Percentiles rank a stretch among this genome's conserved stretches.
These are phyloP conservation scores for Colletotrichum navitas DNA, from an alignment of 2,329 filamentous ascomycete species.

Conservation along the genomic window DNA sequence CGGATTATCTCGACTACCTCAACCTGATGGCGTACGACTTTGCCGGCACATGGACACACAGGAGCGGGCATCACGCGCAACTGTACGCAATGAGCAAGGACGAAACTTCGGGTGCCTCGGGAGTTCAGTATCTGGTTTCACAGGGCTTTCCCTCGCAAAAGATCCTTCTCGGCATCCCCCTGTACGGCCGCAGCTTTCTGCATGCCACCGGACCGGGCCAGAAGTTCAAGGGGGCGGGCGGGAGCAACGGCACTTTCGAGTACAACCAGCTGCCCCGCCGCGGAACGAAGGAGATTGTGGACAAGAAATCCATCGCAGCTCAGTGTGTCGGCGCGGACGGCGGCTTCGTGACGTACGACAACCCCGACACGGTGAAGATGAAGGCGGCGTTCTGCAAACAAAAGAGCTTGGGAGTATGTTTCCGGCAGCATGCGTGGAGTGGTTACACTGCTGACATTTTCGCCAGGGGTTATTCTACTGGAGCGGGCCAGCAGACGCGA, in stretches of 20 bases:
- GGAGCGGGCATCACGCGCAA: constrained; percentile 81
- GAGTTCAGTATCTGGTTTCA: constrained; percentile 73
- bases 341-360: constrained; percentile 85
- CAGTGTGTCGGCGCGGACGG: constrained; percentile 80
- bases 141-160: constrained; percentile 77
- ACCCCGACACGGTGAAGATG: constrained; percentile 78
- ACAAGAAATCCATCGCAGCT: constrained; percentile 76
- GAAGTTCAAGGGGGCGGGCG: constrained; percentile 65
- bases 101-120: constrained; percentile 74
- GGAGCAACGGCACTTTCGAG: constrained; percentile 79
- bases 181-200: constrained; percentile 81
- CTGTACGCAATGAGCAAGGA: constrained; percentile 73
- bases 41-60: constrained; percentile 75
- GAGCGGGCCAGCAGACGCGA: constrained; percentile 79
- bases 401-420: constrained; percentile 74
- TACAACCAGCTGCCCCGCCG: constrained; percentile 76
- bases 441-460: constrained; percentile 22
- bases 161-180: constrained; percentile 81
- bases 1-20: constrained; percentile 77
- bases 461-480: constrained; percentile 83
- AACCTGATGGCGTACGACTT: constrained; percentile 89
- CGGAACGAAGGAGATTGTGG: constrained; percentile 74
- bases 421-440: not conserved
- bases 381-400: constrained; percentile 82
- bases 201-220: constrained; percentile 75